Conservation (phyloP, 148 eudicot species). For the Amaranthus hypochondriacus region DNA sequence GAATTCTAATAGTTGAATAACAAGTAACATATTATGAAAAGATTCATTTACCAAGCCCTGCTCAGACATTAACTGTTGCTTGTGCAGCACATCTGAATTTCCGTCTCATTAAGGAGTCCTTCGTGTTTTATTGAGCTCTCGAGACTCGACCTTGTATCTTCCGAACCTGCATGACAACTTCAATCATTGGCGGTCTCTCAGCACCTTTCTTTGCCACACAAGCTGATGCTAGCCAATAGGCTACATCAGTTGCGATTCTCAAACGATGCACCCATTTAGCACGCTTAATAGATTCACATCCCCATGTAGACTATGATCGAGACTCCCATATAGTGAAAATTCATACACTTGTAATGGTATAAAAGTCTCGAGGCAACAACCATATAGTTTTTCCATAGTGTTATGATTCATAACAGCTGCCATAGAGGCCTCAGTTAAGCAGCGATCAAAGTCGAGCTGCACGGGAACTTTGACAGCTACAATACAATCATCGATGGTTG, state of each 20-base stretch:
- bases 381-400: constrained; percentile 23
- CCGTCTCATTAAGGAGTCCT: too few species aligned
- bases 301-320: constrained; percentile 21
- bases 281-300: constrained; percentile 7
- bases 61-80: too few species aligned
- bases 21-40: too few species aligned
- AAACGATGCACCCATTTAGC: constrained; percentile 19
- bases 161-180: constrained; percentile 21
- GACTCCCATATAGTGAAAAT: constrained; percentile 11
- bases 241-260: constrained; percentile 24
- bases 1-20: too few species aligned
- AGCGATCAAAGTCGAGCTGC: background rate
- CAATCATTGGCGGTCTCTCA: constrained; percentile 32
- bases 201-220: constrained; percentile 25
- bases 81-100: too few species aligned
- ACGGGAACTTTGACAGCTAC: constrained; percentile 14
- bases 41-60: too few species aligned
- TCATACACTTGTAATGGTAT: constrained; percentile 28
- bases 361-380: constrained; percentile 33
- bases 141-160: constrained; percentile 8
- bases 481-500: constrained; percentile 18
- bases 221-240: constrained; percentile 20
- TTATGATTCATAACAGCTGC: constrained; percentile 20
- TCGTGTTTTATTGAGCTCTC: too few species aligned
- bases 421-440: constrained; percentile 23